Evolutionary conservation across 2,329 filamentous ascomycete species (phyloP).

Genomic region (Dactylellina drechsleri): DNA sequence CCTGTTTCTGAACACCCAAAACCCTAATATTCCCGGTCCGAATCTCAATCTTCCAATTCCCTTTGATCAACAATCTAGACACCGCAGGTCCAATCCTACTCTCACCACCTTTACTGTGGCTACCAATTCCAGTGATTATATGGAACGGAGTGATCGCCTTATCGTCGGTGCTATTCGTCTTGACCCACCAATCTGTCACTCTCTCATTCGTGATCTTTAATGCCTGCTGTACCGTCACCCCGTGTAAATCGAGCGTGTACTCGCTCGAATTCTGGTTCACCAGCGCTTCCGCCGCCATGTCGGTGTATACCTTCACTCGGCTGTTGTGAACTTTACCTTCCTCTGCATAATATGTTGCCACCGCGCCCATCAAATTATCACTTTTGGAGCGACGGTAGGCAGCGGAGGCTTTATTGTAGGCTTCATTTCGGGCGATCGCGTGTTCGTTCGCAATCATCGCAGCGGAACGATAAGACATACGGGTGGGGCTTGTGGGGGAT

Average conservation of each 20-base stretch:
- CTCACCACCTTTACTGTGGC: slow-evolving; percentile 56
- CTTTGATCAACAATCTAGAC: slow-evolving; percentile 56
- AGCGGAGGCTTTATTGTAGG: slow-evolving; percentile 56
- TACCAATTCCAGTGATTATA: slow-evolving; percentile 57
- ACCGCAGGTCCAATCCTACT: slow-evolving; percentile 57
- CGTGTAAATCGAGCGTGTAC: slow-evolving; percentile 57
- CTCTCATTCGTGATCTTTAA: slow-evolving; percentile 57
- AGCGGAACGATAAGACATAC: slow-evolving; percentile 35
- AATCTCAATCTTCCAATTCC: slow-evolving; percentile 57
- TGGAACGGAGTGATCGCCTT: slow-evolving; percentile 54
- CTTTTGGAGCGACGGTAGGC: slow-evolving; percentile 57
- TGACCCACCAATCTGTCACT: slow-evolving; percentile 58
- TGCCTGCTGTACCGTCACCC: slow-evolving; percentile 56
- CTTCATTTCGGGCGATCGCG: slow-evolving; percentile 54
- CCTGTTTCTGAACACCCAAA: slow-evolving; percentile 51
- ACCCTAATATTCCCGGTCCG: slow-evolving; percentile 56
- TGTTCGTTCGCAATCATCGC: slow-evolving; percentile 32
- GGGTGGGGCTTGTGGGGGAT: slow-evolving; percentile 52
- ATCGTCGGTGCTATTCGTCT: slow-evolving; percentile 42
- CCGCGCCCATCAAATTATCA: slow-evolving; percentile 57
- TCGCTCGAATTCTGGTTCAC: slow-evolving; percentile 54
- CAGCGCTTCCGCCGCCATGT: slow-evolving; percentile 54
- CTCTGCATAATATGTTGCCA: slow-evolving; percentile 57
- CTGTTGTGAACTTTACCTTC: slow-evolving; percentile 54
- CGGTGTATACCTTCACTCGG: slow-evolving; percentile 51